Conservation (phyloP, 306 rosid species). For the Pueraria montana region DNA sequence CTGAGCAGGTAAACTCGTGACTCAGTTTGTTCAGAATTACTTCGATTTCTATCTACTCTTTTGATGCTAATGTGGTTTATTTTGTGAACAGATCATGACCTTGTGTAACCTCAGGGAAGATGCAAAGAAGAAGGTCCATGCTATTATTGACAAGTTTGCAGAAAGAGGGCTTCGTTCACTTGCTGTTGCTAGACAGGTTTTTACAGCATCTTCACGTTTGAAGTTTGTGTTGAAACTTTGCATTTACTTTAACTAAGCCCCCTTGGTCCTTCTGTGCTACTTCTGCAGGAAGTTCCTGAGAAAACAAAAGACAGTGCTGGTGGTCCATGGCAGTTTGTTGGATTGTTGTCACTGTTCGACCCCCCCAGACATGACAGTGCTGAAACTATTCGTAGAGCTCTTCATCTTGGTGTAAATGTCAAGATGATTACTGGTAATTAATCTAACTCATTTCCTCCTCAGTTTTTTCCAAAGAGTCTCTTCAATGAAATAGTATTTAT, state of each 20-base stretch:
- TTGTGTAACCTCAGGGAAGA: constrained; percentile 92
- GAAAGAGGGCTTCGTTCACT: constrained; percentile 98
- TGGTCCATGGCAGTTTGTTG: constrained; percentile 93
- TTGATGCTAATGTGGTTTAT: constrained; percentile 38
- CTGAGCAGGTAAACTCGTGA: constrained; percentile 80
- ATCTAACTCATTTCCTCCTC: neutral
- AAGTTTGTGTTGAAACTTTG: neutral
- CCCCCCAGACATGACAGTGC: constrained; percentile 99
- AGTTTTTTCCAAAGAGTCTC: neutral
- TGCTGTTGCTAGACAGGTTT: constrained; percentile 96
- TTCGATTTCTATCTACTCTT: neutral
- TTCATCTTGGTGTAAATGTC: constrained; percentile 96
- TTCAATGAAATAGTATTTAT: neutral
- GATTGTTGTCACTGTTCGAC: constrained; percentile 90
- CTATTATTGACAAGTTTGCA: constrained; percentile 89
- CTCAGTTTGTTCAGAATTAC: constrained; percentile 28
- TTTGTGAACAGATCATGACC: constrained; percentile 66
- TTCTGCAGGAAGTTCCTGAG: constrained; percentile 88
- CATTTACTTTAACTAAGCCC: constrained; percentile 11
- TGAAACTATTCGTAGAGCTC: constrained; percentile 96
- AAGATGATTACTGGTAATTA: constrained; percentile 97
- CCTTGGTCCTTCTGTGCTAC: neutral
- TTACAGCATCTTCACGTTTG: constrained; percentile 12
- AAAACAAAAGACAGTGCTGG: constrained; percentile 81
- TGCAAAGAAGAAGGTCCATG: constrained; percentile 71